Conservation (phyloP, 495 filamentous ascomycete genomes). For the Lophiostoma macrostomum region DNA sequence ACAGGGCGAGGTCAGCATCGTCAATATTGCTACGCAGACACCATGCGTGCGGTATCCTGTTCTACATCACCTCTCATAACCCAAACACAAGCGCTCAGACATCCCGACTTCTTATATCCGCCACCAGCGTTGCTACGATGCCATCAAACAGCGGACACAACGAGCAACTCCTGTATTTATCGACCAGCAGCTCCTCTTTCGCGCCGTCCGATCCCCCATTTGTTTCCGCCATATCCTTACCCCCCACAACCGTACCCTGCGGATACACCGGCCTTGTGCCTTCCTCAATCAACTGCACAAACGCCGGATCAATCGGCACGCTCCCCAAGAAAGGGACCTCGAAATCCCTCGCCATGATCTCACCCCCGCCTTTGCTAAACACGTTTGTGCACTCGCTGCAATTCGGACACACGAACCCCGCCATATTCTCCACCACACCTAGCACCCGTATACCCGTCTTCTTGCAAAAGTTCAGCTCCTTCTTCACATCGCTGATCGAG, state of each 20-base stretch:
- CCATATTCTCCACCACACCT: conserved; percentile 97
- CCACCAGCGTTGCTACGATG: conserved; percentile 58
- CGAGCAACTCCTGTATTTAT: conserved; percentile 77
- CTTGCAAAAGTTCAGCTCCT: conserved; percentile 92
- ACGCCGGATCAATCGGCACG: conserved; percentile 81
- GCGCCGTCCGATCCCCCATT: conserved; percentile 18
- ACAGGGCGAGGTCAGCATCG: too few relatives aligned
- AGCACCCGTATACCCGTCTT: conserved; percentile 80
- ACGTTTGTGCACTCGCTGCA: conserved; percentile 92
- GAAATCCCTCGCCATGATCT: conserved; percentile 86
- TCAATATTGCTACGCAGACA: too few relatives aligned
- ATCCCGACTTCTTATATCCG: conserved; percentile 21
- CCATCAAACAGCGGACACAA: conserved; percentile 68
- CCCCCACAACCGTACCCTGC: conserved; percentile 43
- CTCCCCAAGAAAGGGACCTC: conserved; percentile 78
- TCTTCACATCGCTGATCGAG: conserved; percentile 86
- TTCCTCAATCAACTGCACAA: conserved; percentile 65
- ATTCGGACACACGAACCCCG: conserved; percentile 91
- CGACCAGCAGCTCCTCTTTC: conserved; percentile 52
- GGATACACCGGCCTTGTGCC: conserved; percentile 49
- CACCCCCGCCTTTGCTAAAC: conserved; percentile 84
- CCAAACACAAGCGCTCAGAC: too few relatives aligned
- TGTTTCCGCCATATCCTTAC: conserved; percentile 45
- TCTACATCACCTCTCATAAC: too few relatives aligned
- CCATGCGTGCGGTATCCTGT: too few relatives aligned